Evolutionary conservation across 768 basidiomycete genomes (phyloP).

Genomic region (Tulasnella sp.): DNA sequence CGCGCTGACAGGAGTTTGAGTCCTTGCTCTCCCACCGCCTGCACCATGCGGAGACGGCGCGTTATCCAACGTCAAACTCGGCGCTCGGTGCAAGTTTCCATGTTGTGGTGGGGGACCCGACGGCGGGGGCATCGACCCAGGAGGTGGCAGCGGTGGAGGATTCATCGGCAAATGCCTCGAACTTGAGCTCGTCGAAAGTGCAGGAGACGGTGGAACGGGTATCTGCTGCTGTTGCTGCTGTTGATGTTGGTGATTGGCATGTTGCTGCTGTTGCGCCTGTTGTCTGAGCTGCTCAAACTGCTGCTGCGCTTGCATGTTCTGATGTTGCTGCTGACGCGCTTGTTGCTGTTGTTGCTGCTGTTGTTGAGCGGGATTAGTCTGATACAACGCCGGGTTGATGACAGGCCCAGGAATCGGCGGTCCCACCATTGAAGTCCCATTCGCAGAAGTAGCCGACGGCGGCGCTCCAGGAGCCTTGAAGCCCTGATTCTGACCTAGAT

Average conservation of each 20-base stretch:
- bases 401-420: not conserved
- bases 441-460: too few species aligned
- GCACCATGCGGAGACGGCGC: conserved; percentile 3
- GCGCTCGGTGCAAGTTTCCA: conserved; percentile 1
- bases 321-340: conserved; percentile 13
- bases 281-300: conserved; percentile 8
- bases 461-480: too few species aligned
- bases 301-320: conserved; percentile 3
- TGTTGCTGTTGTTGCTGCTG: not conserved
- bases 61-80: not conserved
- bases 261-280: conserved; percentile 13
- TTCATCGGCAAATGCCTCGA: not conserved
- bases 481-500: not conserved
- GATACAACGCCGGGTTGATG: not conserved
- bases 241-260: conserved; percentile 11
- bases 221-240: conserved; percentile 13
- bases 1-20: conserved; percentile 6
- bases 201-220: conserved; percentile 11
- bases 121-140: conserved; percentile 10
- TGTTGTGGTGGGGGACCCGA: conserved; percentile 3
- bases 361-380: too few species aligned
- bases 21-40: conserved; percentile 1
- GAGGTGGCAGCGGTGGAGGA: not conserved
- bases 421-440: conserved; percentile 4
- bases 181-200: conserved; percentile 5